A percentile compares a stretch with the other conserved stretches of the same genome.
These are phyloP conservation scores for Calonectria crousiana DNA, from an alignment of 2,329 filamentous ascomycete genomes.

Conservation along the genomic window DNA sequence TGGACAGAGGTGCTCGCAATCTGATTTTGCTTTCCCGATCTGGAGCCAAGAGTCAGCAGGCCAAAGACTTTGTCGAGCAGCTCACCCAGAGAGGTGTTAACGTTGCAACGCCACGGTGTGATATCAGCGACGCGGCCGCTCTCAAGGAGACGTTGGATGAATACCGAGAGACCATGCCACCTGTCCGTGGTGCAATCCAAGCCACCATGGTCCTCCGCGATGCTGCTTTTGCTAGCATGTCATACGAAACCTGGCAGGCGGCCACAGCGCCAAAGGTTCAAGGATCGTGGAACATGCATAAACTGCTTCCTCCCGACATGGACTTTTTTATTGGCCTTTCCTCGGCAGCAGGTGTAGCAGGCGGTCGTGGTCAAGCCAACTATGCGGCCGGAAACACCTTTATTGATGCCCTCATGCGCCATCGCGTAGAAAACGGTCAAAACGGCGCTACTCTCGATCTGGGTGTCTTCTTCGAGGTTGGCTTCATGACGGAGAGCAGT, in stretches of 20 bases:
- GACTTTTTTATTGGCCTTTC: neutral
- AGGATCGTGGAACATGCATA: neutral
- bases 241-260: neutral
- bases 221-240: neutral
- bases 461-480: neutral
- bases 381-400: slow-evolving; percentile 7
- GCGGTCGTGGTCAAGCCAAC: neutral
- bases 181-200: neutral
- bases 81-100: neutral
- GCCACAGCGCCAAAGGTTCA: neutral
- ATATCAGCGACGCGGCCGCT: neutral
- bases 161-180: neutral
- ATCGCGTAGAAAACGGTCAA: neutral
- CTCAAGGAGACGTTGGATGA: neutral
- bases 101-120: neutral
- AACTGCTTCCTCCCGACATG: neutral
- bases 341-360: neutral
- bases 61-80: neutral
- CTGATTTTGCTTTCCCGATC: slow-evolving; percentile 46
- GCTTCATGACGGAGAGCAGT: neutral
- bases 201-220: slow-evolving; percentile 2
- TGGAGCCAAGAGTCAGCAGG: neutral
- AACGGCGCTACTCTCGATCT: neutral
- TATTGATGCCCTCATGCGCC: neutral
- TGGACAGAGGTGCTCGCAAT: slow-evolving; percentile 38